Evolutionary conservation across 371 early-diverging fungal genomes (phyloP).

Genomic region (Umbelopsis sp.): DNA sequence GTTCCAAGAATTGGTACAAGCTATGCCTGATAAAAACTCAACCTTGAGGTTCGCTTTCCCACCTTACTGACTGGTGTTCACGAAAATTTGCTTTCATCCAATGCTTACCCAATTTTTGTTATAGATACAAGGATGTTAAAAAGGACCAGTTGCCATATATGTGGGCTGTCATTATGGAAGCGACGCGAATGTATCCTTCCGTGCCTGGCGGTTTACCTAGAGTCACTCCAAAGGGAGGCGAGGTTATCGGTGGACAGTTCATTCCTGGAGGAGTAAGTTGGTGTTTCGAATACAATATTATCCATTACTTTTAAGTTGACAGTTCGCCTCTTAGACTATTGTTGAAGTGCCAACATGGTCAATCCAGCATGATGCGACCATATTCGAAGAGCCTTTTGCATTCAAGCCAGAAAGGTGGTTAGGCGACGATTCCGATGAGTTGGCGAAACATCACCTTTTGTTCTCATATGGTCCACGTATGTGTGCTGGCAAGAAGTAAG

Average conservation of each 20-base stretch:
- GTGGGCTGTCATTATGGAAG: conserved; percentile 44
- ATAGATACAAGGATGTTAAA: conserved; percentile 40
- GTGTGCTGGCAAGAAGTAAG: conserved; percentile 18
- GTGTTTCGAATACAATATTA: too few relatives aligned
- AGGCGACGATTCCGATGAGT: neutral
- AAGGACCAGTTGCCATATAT: conserved; percentile 18
- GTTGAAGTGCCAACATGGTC: neutral
- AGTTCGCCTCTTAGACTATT: conserved; percentile 4
- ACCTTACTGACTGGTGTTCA: too few relatives aligned
- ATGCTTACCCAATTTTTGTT: neutral
- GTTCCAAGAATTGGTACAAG: conserved; percentile 46
- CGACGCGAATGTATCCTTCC: conserved; percentile 42
- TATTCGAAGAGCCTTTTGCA: conserved; percentile 25
- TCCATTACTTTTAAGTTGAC: neutral
- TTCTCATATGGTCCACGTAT: conserved; percentile 18
- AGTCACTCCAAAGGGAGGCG: conserved; percentile 2
- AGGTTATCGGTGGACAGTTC: conserved; percentile 17
- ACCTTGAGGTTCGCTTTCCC: too few relatives aligned
- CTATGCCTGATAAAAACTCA: conserved; percentile 30
- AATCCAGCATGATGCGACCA: conserved; percentile 24
- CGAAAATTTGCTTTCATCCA: neutral
- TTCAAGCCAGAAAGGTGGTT: conserved; percentile 33
- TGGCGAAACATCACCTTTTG: neutral
- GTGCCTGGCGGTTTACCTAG: conserved; percentile 31
- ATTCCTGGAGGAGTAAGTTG: conserved; percentile 21